These are phyloP conservation scores for Alternaria arborescens DNA, from an alignment of 2,329 filamentous ascomycete genomes.

Conservation along the genomic window DNA sequence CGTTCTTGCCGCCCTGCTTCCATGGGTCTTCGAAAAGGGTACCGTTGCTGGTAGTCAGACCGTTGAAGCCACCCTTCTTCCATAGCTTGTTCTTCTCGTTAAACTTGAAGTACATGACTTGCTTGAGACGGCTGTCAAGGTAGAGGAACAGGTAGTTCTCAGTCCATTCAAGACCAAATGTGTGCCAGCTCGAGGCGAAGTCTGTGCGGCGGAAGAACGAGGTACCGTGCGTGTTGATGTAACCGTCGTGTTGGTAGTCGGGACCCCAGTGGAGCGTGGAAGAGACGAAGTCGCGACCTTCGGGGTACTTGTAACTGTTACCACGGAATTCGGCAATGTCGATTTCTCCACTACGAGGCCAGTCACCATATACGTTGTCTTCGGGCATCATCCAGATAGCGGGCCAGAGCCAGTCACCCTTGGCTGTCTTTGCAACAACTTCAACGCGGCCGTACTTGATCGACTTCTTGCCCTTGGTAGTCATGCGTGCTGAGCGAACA, in stretches of 20 bases:
- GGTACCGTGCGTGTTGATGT: constrained; percentile 31
- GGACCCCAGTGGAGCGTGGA: constrained; percentile 81
- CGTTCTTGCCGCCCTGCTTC: constrained; percentile 68
- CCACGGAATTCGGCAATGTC: constrained; percentile 82
- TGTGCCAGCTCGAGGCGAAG: constrained; percentile 74
- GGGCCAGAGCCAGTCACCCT: constrained; percentile 87
- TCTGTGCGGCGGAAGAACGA: constrained; percentile 69
- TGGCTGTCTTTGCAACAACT: constrained; percentile 76
- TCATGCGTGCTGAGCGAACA: constrained; percentile 77
- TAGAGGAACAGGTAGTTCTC: constrained; percentile 87
- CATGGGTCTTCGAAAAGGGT: constrained; percentile 70
- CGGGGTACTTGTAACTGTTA: constrained; percentile 76
- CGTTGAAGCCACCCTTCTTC: constrained; percentile 72
- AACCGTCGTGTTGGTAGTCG: constrained; percentile 31
- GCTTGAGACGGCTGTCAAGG: constrained; percentile 77
- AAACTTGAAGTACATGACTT: constrained; percentile 79
- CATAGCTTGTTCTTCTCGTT: constrained; percentile 64
- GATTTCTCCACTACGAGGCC: constrained; percentile 83
- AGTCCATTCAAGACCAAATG: constrained; percentile 74
- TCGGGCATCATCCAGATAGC: constrained; percentile 76
- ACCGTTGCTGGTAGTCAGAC: constrained; percentile 67
- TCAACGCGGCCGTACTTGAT: constrained; percentile 85
- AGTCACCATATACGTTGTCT: constrained; percentile 73
- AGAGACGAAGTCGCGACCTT: constrained; percentile 78
- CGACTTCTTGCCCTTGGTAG: constrained; percentile 72